Evolutionary conservation across 768 basidiomycete species (phyloP), one percentile per base, ranked within the genome.

Genomic region (Serendipita sp.): DNA sequence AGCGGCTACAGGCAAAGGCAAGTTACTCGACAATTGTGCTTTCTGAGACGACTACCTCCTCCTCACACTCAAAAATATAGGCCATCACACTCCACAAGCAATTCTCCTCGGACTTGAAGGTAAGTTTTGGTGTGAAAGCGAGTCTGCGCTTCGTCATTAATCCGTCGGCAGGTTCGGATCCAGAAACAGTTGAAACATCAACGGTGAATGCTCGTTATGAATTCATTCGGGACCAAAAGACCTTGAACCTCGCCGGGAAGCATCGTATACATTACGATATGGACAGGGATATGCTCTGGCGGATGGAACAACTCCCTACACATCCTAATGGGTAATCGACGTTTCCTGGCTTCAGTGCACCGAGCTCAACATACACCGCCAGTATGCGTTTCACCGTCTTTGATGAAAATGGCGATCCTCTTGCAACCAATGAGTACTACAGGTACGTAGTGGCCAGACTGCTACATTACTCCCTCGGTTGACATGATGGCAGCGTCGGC

Each of bases 361-460:
- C 2, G n/a, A 8, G 18, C 7, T 10, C n/a, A 23, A 18, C 5
- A 18, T 7, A 18, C 8, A 7, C 18, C n/a, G 5, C 5, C 71
- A 94, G 94, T 48, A 94, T 98, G 84, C 81, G 91, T 7, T 97
- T 97, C 73, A 85, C 85, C 41, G 88, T 83, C 38, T 98, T 92
- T 68, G 84, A 80, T 63, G 78, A 80, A 52, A 78, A 86, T n/a
- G 94, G 94, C 1, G 83, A 89, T 67, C 75, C 97, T 66, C 77
- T 98, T 65, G 94, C 94, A 1, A 93, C 91, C 11, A 97, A 98
- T 69, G 89, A 93, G 72, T 98, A 95, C 70, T 96, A 90, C 72
- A 91, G 84, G 81, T 79, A 68, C 46, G 66, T 58, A 23, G 45
- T 52, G 16, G 54, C 54, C 58, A 23, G 65, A 36, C 56, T 8